phyloP scores from a whole-genome alignment of 2,329 filamentous ascomycete species.

The Pseudogymnoascus sp. region DNA sequence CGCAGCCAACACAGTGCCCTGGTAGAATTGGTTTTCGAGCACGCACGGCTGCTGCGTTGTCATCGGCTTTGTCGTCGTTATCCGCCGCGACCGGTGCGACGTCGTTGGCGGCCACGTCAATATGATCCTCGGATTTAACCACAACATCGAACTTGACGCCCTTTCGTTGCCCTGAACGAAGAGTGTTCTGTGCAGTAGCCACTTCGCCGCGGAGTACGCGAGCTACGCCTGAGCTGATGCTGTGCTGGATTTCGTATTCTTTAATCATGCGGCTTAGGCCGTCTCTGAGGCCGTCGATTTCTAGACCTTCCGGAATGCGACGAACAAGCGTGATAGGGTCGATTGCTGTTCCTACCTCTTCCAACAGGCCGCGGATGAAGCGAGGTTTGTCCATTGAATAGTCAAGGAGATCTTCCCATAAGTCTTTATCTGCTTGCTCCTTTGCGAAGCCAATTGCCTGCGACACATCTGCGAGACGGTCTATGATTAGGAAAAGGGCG shows the following conservation, averaged over 20 bases:
- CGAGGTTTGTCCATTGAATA: constrained; percentile 97
- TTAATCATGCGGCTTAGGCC: constrained; percentile 86
- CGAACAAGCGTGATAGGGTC: constrained; percentile 85
- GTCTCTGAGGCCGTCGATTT: constrained; percentile 83
- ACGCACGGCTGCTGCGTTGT: constrained; percentile 6
- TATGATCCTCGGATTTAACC: constrained; percentile 35
- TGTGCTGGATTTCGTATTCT: constrained; percentile 91
- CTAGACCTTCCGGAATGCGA: constrained; percentile 84
- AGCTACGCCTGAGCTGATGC: constrained; percentile 84
- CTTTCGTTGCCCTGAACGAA: constrained; percentile 70
- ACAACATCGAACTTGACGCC: constrained; percentile 84
- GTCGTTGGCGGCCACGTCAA: constrained; percentile 37
- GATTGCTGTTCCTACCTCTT: constrained; percentile 89
- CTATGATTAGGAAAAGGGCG: constrained; percentile 86
- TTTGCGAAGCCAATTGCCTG: constrained; percentile 94
- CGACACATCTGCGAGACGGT: constrained; percentile 81
- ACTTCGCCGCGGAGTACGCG: constrained; percentile 83
- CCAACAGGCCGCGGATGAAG: constrained; percentile 85
- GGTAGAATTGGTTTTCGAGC: constrained; percentile 30
- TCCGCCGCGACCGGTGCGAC: constrained; percentile 22
- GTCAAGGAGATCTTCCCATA: constrained; percentile 90
- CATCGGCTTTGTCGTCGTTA: constrained; percentile 15
- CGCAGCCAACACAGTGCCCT: constrained; percentile 53
- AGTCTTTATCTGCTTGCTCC: constrained; percentile 79
- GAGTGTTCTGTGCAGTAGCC: constrained; percentile 67